phyloP scores from a whole-genome alignment of 768 basidiomycete species.

The Serendipita vermifera region DNA sequence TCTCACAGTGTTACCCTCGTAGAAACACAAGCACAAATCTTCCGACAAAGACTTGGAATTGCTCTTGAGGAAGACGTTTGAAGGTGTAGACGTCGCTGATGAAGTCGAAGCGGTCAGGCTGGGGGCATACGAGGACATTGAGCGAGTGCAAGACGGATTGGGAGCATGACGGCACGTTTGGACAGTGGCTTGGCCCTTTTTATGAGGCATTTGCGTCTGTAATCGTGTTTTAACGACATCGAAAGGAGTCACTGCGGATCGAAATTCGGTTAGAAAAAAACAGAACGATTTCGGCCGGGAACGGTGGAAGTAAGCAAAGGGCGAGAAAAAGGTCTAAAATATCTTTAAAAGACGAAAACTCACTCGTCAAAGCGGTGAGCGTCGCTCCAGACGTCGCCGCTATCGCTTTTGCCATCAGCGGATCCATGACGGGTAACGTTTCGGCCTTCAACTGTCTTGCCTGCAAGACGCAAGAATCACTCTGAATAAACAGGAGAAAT shows the following conservation, averaged over 20 bases:
- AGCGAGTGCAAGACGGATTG: slow-evolving; percentile 46
- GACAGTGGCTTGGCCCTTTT: slow-evolving; percentile 33
- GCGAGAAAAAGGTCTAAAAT: too few species aligned
- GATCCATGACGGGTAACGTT: slow-evolving; percentile 40
- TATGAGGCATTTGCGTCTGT: slow-evolving; percentile 68
- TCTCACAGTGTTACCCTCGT: slow-evolving; percentile 57
- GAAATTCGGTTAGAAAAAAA: not conserved
- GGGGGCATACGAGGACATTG: slow-evolving; percentile 61
- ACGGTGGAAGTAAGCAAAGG: too few species aligned
- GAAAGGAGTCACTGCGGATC: slow-evolving; percentile 83
- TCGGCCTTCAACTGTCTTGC: too few species aligned
- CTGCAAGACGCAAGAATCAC: too few species aligned
- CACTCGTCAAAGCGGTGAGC: slow-evolving; percentile 73
- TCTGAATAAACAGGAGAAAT: too few species aligned
- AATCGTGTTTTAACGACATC: slow-evolving; percentile 95
- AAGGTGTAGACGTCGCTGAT: not conserved
- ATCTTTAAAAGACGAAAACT: too few species aligned
- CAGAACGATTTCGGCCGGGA: not conserved
- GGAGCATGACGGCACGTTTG: slow-evolving; percentile 58
- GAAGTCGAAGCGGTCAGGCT: not conserved
- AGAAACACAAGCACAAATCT: slow-evolving; percentile 64
- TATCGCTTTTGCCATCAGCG: slow-evolving; percentile 63
- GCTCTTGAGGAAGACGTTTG: slow-evolving; percentile 1
- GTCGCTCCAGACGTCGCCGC: slow-evolving; percentile 71
- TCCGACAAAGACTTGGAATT: slow-evolving; percentile 30